These are phyloP conservation scores for Torulaspora pretoriensis DNA, from an alignment of 1,139 yeast genomes.

Conservation along the genomic window DNA sequence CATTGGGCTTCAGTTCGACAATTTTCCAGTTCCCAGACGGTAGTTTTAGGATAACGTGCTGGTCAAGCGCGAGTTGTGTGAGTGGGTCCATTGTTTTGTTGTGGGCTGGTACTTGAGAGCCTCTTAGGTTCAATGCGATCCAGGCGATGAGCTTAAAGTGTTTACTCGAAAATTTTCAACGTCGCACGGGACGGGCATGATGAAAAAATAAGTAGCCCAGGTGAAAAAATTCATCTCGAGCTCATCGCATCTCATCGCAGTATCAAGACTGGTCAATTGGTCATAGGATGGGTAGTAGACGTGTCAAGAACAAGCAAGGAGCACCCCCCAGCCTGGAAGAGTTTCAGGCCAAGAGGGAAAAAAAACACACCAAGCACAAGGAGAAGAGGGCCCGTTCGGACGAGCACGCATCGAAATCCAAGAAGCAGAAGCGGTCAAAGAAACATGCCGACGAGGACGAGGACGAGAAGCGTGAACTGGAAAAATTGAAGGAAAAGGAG, in stretches of 20 bases:
- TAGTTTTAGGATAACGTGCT: slow-evolving; percentile 56
- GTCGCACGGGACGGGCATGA: slow-evolving; percentile 3
- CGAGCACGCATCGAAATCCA: slow-evolving; percentile 17
- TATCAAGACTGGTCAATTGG: not conserved
- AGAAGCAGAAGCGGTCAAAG: slow-evolving; percentile 25
- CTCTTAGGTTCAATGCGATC: not conserved
- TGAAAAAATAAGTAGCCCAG: slow-evolving; percentile 2
- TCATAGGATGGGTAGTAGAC: slow-evolving; percentile 69
- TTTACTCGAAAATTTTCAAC: slow-evolving; percentile 10
- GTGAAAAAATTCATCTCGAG: slow-evolving; percentile 16
- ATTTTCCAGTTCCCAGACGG: slow-evolving; percentile 80
- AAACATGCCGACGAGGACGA: slow-evolving; percentile 34
- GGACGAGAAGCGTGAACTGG: slow-evolving; percentile 29
- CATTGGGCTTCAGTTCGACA: slow-evolving; percentile 57
- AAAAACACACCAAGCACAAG: slow-evolving; percentile 38
- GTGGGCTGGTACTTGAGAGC: not conserved
- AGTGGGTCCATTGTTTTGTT: slow-evolving; percentile 25
- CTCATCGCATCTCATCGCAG: slow-evolving; percentile 23
- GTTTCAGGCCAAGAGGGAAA: slow-evolving; percentile 57
- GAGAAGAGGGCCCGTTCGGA: slow-evolving; percentile 30
- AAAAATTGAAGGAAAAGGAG: slow-evolving; percentile 43
- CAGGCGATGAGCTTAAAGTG: slow-evolving; percentile 9
- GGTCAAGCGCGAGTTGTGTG: slow-evolving; percentile 36
- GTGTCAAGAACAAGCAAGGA: slow-evolving; percentile 85
- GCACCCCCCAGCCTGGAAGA: slow-evolving; percentile 86